Percentiles rank a stretch among this genome's conserved stretches.
phyloP scores from a whole-genome alignment of 2,329 filamentous ascomycete species.

The Epichloe uncinata region DNA sequence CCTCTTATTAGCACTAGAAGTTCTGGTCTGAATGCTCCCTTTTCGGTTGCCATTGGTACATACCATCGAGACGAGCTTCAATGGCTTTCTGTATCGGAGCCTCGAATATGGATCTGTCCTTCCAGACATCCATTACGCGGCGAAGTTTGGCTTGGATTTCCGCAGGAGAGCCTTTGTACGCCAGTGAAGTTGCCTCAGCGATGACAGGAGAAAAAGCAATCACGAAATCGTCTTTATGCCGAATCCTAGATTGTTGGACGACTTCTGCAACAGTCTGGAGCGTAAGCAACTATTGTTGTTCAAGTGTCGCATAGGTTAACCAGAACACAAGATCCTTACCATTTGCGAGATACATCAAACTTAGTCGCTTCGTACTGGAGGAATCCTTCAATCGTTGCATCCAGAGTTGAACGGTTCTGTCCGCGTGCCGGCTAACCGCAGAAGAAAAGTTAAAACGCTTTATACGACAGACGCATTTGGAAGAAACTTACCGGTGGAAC shows the following conservation, averaged over 20 bases:
- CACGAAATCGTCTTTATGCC: conserved; percentile 85
- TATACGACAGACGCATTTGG: background rate
- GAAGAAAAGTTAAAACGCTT: background rate
- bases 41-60: conserved; percentile 9
- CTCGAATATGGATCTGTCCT: conserved; percentile 75
- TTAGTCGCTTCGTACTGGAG: conserved; percentile 71
- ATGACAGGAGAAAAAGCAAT: conserved; percentile 84
- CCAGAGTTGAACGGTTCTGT: conserved; percentile 86
- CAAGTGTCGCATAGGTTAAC: background rate
- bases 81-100: conserved; percentile 64
- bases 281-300: background rate
- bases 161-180: conserved; percentile 76
- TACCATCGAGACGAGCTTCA: conserved; percentile 68
- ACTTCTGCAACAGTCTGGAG: conserved; percentile 56
- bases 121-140: conserved; percentile 90
- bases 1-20: background rate
- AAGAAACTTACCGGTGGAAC: conserved; percentile 69
- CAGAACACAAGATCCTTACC: conserved; percentile 40
- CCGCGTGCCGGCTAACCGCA: conserved; percentile 63
- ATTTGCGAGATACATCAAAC: conserved; percentile 89
- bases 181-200: conserved; percentile 76
- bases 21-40: background rate
- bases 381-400: conserved; percentile 80
- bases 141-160: conserved; percentile 82
- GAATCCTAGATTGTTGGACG: conserved; percentile 86